Evolutionary conservation across 371 early-diverging fungal genomes (phyloP), one percentile per base, ranked within the genome.

Genomic region (Chytridium lagenaria): DNA sequence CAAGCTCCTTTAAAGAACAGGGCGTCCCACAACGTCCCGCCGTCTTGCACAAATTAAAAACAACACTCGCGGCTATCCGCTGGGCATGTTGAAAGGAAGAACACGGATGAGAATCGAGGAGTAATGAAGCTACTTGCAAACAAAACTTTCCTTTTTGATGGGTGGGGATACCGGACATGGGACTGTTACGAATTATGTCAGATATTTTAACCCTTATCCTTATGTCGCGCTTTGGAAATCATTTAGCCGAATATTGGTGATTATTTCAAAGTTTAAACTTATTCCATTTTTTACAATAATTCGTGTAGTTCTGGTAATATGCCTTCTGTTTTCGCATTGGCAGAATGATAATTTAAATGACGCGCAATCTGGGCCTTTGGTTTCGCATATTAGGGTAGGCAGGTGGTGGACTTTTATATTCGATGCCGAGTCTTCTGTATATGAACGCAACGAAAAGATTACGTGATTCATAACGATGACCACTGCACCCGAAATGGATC

Each of bases 161-260:
- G 91, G 90, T 12, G 89, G 85, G 0, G 91, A 90, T 72, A 66
- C 67, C 31, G 85, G 78, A 12, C 88, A 88, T 40, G 80, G 85
- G 65, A 89, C 90, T 0, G 72, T 91, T 15, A 75, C 87, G 7
- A 89, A 90, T 51, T 87, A 89, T 71, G 69, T 91, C n/a, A 75
- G 78, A 0, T 73, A 65, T 1, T 91, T 84, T 70, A 68, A 81
- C 1, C 59, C 74, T 19, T 23, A 75, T 19, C 38, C 83, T 22
- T 72, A 71, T 49, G 91, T 90, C 0, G 83, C 85, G 87, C 87
- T 23, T 77, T 68, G 68, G 92, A 2, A 50, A 66, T 86, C 61
- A 84, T 83, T 16, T 87, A 83, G 22, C 78, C 81, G 39, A 90
- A 87, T 19, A 81, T 83, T 70, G 79, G 69, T 44, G n/a, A 44